These are phyloP conservation scores for Pelargonium australe DNA, from an alignment of 441 rosid genomes.

Conservation along the genomic window DNA sequence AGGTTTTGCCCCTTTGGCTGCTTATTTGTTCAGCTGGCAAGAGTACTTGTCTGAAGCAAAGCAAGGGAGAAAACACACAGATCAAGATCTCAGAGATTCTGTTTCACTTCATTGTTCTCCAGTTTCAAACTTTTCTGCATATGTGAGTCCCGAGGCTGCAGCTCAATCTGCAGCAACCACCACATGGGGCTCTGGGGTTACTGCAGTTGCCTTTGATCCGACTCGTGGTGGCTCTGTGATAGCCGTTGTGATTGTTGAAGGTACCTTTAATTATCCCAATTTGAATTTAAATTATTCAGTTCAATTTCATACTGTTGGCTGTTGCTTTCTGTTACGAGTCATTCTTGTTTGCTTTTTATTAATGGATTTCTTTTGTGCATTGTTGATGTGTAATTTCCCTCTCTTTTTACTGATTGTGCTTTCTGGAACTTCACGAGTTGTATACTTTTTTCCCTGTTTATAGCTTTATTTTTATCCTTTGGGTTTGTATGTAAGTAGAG, in stretches of 20 bases:
- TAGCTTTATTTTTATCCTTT: too few relatives aligned
- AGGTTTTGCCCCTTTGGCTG: constrained; percentile 96
- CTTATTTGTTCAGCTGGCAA: constrained; percentile 96
- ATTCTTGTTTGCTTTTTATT: background rate
- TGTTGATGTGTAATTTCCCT: too few relatives aligned
- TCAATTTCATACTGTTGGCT: constrained; percentile 12
- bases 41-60: constrained; percentile 79
- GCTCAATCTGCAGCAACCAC: constrained; percentile 96
- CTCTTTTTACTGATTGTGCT: too few relatives aligned
- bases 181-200: constrained; percentile 99
- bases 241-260: constrained; percentile 96
- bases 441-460: too few relatives aligned
- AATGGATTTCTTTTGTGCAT: background rate
- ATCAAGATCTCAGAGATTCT: constrained; percentile 59
- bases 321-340: constrained; percentile 8
- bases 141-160: constrained; percentile 99
- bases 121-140: constrained; percentile 97
- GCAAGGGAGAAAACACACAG: constrained; percentile 61
- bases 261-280: constrained; percentile 35
- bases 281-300: constrained; percentile 11
- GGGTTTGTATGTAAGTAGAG: too few relatives aligned
- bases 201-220: constrained; percentile 99
- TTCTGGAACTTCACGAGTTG: too few relatives aligned
- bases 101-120: constrained; percentile 92
- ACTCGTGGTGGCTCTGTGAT: constrained; percentile 97